Conservation (phyloP, 1,139 yeast species). For the Pneumocystis wakefieldiae region DNA sequence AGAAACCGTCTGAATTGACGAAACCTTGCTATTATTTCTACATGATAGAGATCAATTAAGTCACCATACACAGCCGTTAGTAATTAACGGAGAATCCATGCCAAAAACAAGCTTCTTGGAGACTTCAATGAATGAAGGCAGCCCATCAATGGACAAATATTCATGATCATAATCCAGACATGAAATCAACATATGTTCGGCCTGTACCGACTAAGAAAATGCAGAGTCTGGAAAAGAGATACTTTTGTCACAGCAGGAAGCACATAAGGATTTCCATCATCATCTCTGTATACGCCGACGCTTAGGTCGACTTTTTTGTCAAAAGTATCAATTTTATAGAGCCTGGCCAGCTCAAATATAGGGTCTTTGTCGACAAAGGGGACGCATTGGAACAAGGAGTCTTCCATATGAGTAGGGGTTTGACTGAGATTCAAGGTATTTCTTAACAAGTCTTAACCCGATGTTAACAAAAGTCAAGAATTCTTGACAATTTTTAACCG, state of each 20-base stretch:
- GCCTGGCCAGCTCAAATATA: conserved; percentile 64
- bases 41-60: neutral
- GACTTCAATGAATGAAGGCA: conserved; percentile 47
- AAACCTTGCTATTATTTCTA: conserved; percentile 24
- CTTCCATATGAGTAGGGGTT: too few relatives aligned
- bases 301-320: conserved; percentile 45
- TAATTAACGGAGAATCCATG: conserved; percentile 17
- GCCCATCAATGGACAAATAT: conserved; percentile 73
- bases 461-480: too few relatives aligned
- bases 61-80: conserved; percentile 13
- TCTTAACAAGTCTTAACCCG: too few relatives aligned
- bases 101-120: conserved; percentile 74
- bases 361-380: conserved; percentile 28
- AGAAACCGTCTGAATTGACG: conserved; percentile 73
- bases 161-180: conserved; percentile 73
- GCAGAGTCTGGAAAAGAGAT: neutral
- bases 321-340: conserved; percentile 36
- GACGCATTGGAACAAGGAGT: conserved; percentile 13
- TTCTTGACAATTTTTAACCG: too few relatives aligned
- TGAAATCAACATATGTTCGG: conserved; percentile 43
- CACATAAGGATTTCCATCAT: conserved; percentile 72
- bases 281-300: conserved; percentile 87
- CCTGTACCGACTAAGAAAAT: conserved; percentile 19
- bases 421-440: too few relatives aligned
- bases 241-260: conserved; percentile 63